Evolutionary conservation across 2,329 filamentous ascomycete species (phyloP).

Genomic region (Parascedosporium putredinis): DNA sequence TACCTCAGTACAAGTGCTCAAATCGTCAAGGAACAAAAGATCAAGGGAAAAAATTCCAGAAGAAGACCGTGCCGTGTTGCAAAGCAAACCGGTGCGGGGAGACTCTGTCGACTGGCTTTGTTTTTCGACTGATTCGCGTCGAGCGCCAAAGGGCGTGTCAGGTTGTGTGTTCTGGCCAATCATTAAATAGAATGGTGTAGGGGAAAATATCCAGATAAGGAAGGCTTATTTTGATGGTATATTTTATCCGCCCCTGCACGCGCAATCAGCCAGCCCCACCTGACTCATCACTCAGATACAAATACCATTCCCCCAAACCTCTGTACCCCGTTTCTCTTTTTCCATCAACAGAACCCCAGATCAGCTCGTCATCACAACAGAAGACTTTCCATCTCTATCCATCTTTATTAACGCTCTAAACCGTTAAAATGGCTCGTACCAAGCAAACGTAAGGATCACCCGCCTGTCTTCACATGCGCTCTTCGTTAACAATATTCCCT

Average conservation of each 20-base stretch:
- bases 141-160: slow-evolving; percentile 7
- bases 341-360: slow-evolving; percentile 25
- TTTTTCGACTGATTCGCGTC: slow-evolving; percentile 1
- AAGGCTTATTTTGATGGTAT: slow-evolving; percentile 13
- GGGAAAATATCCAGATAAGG: slow-evolving; percentile 7
- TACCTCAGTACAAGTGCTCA: no score
- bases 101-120: slow-evolving; percentile 2
- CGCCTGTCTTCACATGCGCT: background rate
- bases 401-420: slow-evolving; percentile 15
- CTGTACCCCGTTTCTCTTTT: slow-evolving; percentile 21
- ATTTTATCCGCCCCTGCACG: slow-evolving; percentile 5
- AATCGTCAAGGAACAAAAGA: no score
- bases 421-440: slow-evolving; percentile 49
- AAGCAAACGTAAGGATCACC: slow-evolving; percentile 40
- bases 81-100: background rate
- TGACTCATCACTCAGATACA: slow-evolving; percentile 16
- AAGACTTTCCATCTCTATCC: slow-evolving; percentile 19
- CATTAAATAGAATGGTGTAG: background rate
- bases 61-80: no score
- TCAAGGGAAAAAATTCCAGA: no score
- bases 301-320: slow-evolving; percentile 31
- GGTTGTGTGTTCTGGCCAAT: slow-evolving; percentile 3
- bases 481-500: background rate
- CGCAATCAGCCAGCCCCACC: slow-evolving; percentile 15
- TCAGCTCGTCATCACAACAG: slow-evolving; percentile 15